Percentiles rank a stretch among this genome's conserved stretches.
These are phyloP conservation scores for Pichia manshurica DNA, from an alignment of 805 yeast species.

Conservation along the genomic window DNA sequence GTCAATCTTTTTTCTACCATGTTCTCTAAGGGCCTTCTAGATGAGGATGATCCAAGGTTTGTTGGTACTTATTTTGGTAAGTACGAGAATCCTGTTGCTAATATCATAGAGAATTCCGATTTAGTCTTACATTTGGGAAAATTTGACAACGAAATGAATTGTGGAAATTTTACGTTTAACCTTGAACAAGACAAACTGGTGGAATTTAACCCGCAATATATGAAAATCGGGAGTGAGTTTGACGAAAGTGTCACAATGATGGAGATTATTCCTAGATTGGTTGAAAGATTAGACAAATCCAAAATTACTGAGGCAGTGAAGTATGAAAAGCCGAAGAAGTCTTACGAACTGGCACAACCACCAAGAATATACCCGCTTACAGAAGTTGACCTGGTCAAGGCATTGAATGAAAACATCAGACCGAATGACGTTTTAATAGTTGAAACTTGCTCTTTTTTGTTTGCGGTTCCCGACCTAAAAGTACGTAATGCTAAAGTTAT, in stretches of 20 bases:
- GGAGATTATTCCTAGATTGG: conserved; percentile 30
- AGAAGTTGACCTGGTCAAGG: conserved; percentile 33
- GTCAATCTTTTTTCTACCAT: conserved; percentile 38
- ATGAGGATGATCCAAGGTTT: conserved; percentile 37
- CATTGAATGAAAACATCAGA: conserved; percentile 30
- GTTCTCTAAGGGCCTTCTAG: conserved; percentile 35
- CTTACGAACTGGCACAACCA: conserved; percentile 3
- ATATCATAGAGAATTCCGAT: conserved; percentile 50
- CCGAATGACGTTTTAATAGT: conserved; percentile 38
- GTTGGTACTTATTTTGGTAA: conserved; percentile 41
- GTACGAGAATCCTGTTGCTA: conserved; percentile 30
- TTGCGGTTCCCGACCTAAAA: conserved; percentile 36
- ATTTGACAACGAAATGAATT: conserved; percentile 55
- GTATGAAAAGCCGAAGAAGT: conserved; percentile 5
- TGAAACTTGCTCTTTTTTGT: conserved; percentile 45
- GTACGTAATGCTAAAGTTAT: conserved; percentile 33
- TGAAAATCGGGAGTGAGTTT: conserved; percentile 31
- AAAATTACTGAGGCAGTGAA: conserved; percentile 10
- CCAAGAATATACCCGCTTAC: conserved; percentile 17
- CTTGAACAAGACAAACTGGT: conserved; percentile 26
- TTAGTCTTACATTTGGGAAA: conserved; percentile 68
- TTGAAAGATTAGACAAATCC: conserved; percentile 32
- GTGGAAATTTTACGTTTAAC: conserved; percentile 50
- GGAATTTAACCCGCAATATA: conserved; percentile 38
- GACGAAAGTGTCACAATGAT: conserved; percentile 28